These are phyloP conservation scores for Neckera pumila DNA, from an alignment of 225 moss, liverwort and hornwort species.

Conservation along the genomic window DNA sequence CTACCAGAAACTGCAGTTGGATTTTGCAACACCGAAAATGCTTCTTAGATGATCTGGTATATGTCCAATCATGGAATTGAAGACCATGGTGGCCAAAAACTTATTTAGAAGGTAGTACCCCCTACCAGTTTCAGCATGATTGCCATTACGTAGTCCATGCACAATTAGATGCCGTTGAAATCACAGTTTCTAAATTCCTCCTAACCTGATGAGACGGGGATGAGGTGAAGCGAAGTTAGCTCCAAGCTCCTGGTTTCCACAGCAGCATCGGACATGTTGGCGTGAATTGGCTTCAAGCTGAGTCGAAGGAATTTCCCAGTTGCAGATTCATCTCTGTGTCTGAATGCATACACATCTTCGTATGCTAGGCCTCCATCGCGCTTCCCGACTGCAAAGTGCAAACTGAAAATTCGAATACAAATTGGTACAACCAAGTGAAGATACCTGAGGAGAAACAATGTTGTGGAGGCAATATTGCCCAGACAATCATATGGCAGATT, in stretches of 20 bases:
- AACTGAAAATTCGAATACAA: not conserved
- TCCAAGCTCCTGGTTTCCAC: not conserved
- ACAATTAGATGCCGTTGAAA: not conserved
- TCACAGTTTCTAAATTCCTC: not conserved
- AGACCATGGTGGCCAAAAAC: not conserved
- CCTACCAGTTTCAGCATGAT: not conserved
- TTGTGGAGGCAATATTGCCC: not conserved
- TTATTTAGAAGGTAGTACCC: not conserved
- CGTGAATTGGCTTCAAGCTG: not conserved
- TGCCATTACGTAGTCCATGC: not conserved
- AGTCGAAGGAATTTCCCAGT: not conserved
- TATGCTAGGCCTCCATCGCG: not conserved
- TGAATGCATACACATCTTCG: conserved; percentile 14
- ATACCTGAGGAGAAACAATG: not conserved
- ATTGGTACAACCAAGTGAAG: not conserved
- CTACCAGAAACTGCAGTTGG: not conserved
- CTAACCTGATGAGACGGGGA: not conserved
- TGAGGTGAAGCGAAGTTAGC: not conserved
- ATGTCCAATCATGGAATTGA: not conserved
- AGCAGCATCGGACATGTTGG: not conserved
- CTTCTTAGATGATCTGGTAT: not conserved
- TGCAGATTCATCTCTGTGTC: not conserved
- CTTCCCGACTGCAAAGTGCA: conserved; percentile 4
- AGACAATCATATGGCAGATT: not conserved
- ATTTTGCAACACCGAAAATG: not conserved